These are phyloP conservation scores for Backusella luteola DNA, from an alignment of 192 early-diverging fungal genomes.

Conservation along the genomic window DNA sequence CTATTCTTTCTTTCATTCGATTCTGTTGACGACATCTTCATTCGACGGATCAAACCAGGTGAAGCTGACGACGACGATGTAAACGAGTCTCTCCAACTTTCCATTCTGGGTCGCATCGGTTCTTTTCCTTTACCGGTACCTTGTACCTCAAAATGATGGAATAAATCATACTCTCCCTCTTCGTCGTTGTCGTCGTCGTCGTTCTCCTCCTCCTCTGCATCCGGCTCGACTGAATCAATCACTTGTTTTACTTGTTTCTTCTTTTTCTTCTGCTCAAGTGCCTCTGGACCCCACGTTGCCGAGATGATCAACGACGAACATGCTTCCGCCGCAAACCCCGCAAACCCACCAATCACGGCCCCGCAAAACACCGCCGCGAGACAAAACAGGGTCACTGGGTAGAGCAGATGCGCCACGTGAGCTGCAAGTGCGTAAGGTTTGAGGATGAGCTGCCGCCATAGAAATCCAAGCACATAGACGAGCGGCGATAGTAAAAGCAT, in stretches of 20 bases:
- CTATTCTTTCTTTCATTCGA: not conserved
- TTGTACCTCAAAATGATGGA: not conserved
- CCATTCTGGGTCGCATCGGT: not conserved
- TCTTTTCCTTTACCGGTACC: not conserved
- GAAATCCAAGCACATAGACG: not conserved
- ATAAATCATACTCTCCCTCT: not conserved
- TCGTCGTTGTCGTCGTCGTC: not conserved
- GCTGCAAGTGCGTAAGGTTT: constrained; percentile 1
- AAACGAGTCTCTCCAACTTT: not conserved
- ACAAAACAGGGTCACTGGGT: constrained; percentile 33
- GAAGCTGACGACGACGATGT: not conserved
- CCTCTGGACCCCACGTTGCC: constrained; percentile 26
- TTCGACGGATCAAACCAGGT: constrained; percentile 2
- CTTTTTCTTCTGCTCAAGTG: not conserved
- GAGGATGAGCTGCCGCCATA: not conserved
- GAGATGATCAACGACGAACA: constrained; percentile 23
- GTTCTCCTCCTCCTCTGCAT: no score
- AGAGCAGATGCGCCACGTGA: constrained; percentile 24
- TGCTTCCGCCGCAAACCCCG: constrained; percentile 29
- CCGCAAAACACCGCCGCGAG: constrained; percentile 25
- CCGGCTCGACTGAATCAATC: not conserved
- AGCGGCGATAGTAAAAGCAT: not conserved
- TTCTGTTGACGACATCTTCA: not conserved
- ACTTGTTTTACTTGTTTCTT: not conserved
- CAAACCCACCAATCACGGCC: constrained; percentile 32